Conservation (phyloP, 306 rosid species). For the Aeschynomene evenia region DNA sequence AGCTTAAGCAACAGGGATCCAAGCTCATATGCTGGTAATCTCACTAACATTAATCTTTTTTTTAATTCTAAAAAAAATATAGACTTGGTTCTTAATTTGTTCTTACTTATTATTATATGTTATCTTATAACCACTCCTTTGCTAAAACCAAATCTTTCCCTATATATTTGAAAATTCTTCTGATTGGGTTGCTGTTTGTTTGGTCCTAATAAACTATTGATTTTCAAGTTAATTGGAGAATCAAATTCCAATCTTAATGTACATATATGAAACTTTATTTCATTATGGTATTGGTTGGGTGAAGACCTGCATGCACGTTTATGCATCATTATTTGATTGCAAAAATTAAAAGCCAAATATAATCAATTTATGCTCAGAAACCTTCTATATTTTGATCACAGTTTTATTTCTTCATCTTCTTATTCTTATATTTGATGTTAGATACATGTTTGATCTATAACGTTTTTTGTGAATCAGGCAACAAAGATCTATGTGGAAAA, state of each 20-base stretch:
- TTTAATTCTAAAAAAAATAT: background rate
- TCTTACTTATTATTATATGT: background rate
- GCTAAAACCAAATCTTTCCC: background rate
- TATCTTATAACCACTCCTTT: background rate
- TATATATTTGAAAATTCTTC: background rate
- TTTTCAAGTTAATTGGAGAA: background rate
- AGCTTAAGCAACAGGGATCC: constrained; percentile 26
- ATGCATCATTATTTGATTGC: background rate
- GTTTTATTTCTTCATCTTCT: background rate
- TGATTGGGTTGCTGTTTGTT: background rate
- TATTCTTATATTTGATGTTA: background rate
- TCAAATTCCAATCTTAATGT: background rate
- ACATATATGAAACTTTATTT: background rate
- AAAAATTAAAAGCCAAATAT: background rate
- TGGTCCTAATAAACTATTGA: background rate
- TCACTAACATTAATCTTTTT: background rate
- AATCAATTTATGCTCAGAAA: background rate
- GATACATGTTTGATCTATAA: background rate
- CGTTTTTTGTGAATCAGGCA: constrained; percentile 48
- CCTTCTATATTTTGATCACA: background rate
- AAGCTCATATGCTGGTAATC: constrained; percentile 50
- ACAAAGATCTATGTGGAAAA: constrained; percentile 63
- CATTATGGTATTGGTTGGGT: background rate
- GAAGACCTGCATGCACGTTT: constrained; percentile 1
- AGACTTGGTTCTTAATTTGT: background rate